phyloP scores from a whole-genome alignment of 2,329 filamentous ascomycete species.

The Penicillium fuscoglaucum region DNA sequence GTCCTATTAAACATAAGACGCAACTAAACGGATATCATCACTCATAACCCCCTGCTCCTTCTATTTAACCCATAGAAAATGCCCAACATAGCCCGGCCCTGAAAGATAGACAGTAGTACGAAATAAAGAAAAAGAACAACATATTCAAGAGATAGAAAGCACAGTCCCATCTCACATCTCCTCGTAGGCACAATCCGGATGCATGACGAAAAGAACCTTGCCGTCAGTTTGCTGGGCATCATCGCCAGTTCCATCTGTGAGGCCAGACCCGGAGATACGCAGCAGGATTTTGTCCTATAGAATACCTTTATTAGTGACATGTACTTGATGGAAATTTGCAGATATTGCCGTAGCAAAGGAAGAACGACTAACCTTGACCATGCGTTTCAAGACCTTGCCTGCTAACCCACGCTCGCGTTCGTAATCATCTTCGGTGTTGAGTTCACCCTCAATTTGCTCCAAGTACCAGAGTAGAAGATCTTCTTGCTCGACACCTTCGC shows the following conservation, averaged over 20 bases:
- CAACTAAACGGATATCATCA: conserved; percentile 34
- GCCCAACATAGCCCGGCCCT: conserved; percentile 20
- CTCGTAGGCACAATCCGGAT: conserved; percentile 90
- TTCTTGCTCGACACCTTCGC: conserved; percentile 83
- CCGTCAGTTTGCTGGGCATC: conserved; percentile 47
- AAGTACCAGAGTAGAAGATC: conserved; percentile 85
- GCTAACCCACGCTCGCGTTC: conserved; percentile 71
- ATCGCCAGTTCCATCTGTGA: conserved; percentile 73
- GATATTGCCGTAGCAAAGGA: background rate
- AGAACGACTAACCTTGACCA: conserved; percentile 72
- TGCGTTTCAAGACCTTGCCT: conserved; percentile 85
- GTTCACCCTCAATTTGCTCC: conserved; percentile 81
- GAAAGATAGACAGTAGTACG: conserved; percentile 9
- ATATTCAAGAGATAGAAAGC: conserved; percentile 7
- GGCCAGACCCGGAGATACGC: conserved; percentile 74
- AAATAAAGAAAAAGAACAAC: conserved; percentile 9
- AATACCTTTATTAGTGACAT: conserved; percentile 1
- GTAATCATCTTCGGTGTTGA: conserved; percentile 78
- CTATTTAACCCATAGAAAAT: conserved; percentile 27
- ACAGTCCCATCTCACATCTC: conserved; percentile 52
- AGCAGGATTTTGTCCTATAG: conserved; percentile 60
- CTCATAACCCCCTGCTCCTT: conserved; percentile 32
- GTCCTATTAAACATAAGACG: conserved; percentile 11
- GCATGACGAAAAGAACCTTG: conserved; percentile 77
- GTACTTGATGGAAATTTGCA: too few species aligned